phyloP scores from a whole-genome alignment of 2,329 filamentous ascomycete genomes.

The Penicillium sp. region DNA sequence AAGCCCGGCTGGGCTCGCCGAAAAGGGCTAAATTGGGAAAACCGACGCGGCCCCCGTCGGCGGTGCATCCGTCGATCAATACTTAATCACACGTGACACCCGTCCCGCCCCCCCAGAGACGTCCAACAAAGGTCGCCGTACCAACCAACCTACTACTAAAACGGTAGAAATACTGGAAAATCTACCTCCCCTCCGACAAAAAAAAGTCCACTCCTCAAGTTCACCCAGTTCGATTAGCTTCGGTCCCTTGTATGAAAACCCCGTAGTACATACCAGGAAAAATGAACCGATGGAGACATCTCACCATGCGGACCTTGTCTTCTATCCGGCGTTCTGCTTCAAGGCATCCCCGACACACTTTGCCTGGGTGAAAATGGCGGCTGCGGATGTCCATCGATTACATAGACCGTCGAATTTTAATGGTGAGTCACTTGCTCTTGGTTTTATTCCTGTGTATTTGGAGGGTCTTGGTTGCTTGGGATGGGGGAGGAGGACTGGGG shows the following conservation, averaged over 20 bases:
- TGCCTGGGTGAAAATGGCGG: slow-evolving; percentile 57
- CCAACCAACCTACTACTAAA: no score
- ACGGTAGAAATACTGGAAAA: background rate
- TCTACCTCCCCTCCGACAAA: no score
- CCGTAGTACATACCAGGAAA: slow-evolving; percentile 9
- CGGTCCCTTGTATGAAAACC: background rate
- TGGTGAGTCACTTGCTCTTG: slow-evolving; percentile 35
- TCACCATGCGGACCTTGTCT: slow-evolving; percentile 25
- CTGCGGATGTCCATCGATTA: slow-evolving; percentile 50
- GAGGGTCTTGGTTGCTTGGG: background rate
- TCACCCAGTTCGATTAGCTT: no score
- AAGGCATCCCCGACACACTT: slow-evolving; percentile 55
- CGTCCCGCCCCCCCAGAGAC: background rate
- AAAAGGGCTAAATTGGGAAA: background rate
- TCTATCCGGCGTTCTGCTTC: slow-evolving; percentile 58
- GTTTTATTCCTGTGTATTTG: background rate
- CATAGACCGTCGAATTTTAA: slow-evolving; percentile 45
- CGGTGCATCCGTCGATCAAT: background rate
- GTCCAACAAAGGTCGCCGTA: no score
- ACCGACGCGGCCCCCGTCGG: background rate
- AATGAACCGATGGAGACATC: slow-evolving; percentile 25
- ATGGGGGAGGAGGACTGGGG: no score
- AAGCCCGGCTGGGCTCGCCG: background rate
- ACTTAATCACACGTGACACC: slow-evolving; percentile 3
- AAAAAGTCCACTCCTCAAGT: no score